Base-by-base conservation (phyloP, 192 early-diverging fungal genomes). In the Rhizoclosmatium sp. region DNA sequence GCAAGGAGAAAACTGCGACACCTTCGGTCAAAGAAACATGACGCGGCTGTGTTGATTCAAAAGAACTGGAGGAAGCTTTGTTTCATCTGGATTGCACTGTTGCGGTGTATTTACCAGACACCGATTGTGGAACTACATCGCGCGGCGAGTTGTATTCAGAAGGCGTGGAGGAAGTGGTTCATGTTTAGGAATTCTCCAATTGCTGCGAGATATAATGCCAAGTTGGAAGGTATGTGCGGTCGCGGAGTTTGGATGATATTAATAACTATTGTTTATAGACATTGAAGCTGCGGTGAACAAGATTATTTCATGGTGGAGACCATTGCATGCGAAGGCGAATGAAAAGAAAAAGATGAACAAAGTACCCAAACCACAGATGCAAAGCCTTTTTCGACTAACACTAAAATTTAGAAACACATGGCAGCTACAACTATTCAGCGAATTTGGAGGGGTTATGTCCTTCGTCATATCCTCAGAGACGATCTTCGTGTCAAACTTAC, bases 61-160 rank as follows among this genome's bases (percentile, higher is more conserved):
- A 75, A 81, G 56, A 85, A 83, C 64, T 90, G 89, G 89, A 75
- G 89, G 42, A 16, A 83, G 16, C 81, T 54, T 74, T 81, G 78
- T 83, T 69, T 86, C 59, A 86, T 90, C 70, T 87, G 86, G 89
- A 59, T 87, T 47, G 87, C 87, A 1, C 78, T 90, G 41, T 60
- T 90, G 71, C 87, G 89, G 12, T 86, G 85, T 60, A 90, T 85
- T n/a, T 90, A 90, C 69, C 87, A 86, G 76, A 79, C 82, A 59
- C 83, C 89, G 19, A 87, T 90, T 56, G 75, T 80, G 4, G 84
- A 85, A 59, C 76, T 90, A 42, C 89, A 90, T 68, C 80, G 83
- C 7, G 78, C 83, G 19, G 89, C 89, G 2, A 75, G 60, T 4
- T 69, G 81, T 42, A 89, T 90, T 60, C 89, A 90, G 68, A 71